A percentile compares a stretch with the other conserved stretches of the same genome.
Conservation (phyloP, 2,329 filamentous ascomycete species). For the Colletotrichum filicis region DNA sequence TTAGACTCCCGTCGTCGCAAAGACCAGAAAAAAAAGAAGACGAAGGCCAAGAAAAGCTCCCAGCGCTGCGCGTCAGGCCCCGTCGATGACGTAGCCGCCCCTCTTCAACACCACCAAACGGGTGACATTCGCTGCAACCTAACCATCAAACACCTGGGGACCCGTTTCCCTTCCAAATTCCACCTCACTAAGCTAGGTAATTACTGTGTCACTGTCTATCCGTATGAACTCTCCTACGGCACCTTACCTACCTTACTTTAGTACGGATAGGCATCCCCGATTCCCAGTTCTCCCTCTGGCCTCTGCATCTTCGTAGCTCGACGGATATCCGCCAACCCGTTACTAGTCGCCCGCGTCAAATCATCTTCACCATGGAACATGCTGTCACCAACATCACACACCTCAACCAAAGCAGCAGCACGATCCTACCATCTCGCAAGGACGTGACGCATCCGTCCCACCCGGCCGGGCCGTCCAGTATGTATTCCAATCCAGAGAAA, state of each 20-base stretch:
- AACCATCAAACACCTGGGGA: neutral
- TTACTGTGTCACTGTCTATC: too few species aligned
- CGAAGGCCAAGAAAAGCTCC: slow-evolving; percentile 9
- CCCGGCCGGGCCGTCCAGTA: neutral
- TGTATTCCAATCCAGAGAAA: neutral
- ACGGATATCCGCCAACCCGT: neutral
- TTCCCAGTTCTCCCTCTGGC: neutral
- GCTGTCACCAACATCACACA: neutral
- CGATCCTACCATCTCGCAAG: neutral
- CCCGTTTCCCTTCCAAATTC: neutral
- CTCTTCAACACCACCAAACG: neutral
- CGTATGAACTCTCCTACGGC: too few species aligned
- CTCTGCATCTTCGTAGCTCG: neutral
- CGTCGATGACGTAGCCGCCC: slow-evolving; percentile 20
- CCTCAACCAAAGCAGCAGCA: neutral
- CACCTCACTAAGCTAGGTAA: too few species aligned
- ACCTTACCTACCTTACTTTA: too few species aligned
- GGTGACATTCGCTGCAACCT: neutral
- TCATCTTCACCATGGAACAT: neutral
- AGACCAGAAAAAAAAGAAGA: neutral
- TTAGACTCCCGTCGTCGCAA: neutral
- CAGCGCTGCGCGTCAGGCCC: neutral
- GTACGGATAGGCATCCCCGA: too few species aligned
- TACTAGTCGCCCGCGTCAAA: neutral
- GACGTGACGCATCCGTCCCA: neutral